Conservation (phyloP, 1,284 basidiomycete genomes). For the Sanghuangporus sanghuang region DNA sequence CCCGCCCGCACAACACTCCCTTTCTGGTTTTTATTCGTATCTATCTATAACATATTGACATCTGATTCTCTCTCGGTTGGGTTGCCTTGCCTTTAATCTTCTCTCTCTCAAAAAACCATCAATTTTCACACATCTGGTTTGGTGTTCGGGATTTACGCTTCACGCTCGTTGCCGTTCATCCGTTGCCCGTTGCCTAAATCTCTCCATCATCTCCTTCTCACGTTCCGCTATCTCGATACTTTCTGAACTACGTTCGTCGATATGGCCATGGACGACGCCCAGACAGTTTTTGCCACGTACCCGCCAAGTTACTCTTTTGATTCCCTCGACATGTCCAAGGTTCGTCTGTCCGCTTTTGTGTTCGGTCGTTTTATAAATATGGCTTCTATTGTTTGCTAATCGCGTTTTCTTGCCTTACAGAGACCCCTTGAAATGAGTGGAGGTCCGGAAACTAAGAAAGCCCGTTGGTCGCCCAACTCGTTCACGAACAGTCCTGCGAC, state of each 20-base stretch:
- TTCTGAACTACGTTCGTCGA: conserved; percentile 11
- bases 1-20: conserved; percentile 27
- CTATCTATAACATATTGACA: conserved; percentile 12
- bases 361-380: not conserved
- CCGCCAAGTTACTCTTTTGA: conserved; percentile 70
- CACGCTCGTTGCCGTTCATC: conserved; percentile 25
- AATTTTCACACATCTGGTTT: not conserved
- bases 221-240: conserved; percentile 5
- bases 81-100: conserved; percentile 25
- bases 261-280: conserved; percentile 61
- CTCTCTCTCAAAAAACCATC: conserved; percentile 17
- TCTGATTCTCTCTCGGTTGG: conserved; percentile 29
- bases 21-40: conserved; percentile 24
- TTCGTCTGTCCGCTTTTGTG: conserved; percentile 27
- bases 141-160: not conserved
- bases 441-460: conserved; percentile 81
- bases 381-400: conserved; percentile 29
- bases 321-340: conserved; percentile 81
- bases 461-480: conserved; percentile 76
- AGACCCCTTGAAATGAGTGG: conserved; percentile 68
- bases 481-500: conserved; percentile 38
- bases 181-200: conserved; percentile 26
- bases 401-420: conserved; percentile 20
- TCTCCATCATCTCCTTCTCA: conserved; percentile 23
- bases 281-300: conserved; percentile 55